Base-by-base conservation (phyloP, 78 protist genomes). In the Monosiga brevicollis region DNA sequence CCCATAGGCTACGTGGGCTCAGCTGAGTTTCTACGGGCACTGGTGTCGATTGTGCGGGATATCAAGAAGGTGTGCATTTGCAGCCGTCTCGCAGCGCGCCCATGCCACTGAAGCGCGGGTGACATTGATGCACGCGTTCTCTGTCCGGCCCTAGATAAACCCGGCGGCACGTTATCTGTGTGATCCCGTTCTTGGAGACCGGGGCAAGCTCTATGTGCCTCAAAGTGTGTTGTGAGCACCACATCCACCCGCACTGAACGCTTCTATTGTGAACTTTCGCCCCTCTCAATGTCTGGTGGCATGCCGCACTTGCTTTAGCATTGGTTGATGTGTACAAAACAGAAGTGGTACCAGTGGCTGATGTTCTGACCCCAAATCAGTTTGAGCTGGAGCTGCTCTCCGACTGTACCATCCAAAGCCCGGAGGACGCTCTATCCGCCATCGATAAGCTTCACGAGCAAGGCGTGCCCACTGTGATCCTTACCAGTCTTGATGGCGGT, bases 101-200 rank as follows among this genome's bases (percentile, higher is more conserved):
- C 6, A 32, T 70, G 74, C 62, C 62, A 49, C 62, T 49, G 62
- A 49, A 6, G 29, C 29, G 29, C 62, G 6, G 29, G 15, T 6
- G 29, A 6, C 6, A 15, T 15, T 49, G 29, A 49, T 15, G 35
- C 11, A 23, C 25, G 11, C 34, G 73, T 6, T 20, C 73, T 3
- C 62, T 20, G 35, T 32, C 73, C 73, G 25, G 29, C 62, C 6
- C 62, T 49, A 49, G 29, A 49, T 20, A 3, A 24, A 37, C n/a
- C 35, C 6, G 81, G 23, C 62, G 71, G 2, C 0, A 9, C 35
- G 24, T 20, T 40, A 15, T 34, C 70, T 81, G 3, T 90, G 92
- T 38, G 92, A 89, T 41, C 86, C 92, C 0, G 97, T 94, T 23
- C 42, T 94, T 42, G 97, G 97, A 24, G 97, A 94, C 83, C 79